These are phyloP conservation scores for Diutina scorzettiae DNA, from an alignment of 1,139 yeast species.

Conservation along the genomic window DNA sequence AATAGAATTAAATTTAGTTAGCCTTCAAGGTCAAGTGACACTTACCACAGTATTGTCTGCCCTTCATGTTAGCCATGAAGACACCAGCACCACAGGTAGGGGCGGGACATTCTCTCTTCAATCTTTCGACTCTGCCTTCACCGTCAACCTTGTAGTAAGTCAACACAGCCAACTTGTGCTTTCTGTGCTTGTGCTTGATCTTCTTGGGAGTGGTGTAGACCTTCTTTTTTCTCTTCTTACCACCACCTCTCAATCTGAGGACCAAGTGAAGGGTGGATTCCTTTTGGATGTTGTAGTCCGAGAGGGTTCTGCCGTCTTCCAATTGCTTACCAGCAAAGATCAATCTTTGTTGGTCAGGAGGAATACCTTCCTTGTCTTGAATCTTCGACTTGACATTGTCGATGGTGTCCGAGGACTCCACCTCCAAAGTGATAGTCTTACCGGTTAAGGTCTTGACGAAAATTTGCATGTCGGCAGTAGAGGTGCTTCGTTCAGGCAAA, in stretches of 20 bases:
- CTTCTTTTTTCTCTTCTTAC: slow-evolving; percentile 98
- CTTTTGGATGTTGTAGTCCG: slow-evolving; percentile 99
- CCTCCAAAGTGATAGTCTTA: slow-evolving; percentile 98
- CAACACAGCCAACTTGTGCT: slow-evolving; percentile 97
- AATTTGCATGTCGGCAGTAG: slow-evolving; percentile 71
- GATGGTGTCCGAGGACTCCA: slow-evolving; percentile 97
- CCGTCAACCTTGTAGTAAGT: slow-evolving; percentile 98
- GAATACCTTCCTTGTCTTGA: slow-evolving; percentile 99
- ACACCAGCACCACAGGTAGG: slow-evolving; percentile 98
- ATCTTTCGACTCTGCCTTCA: slow-evolving; percentile 97
- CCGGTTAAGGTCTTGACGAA: slow-evolving; percentile 98
- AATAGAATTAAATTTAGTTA: slow-evolving; percentile 13
- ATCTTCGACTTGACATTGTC: slow-evolving; percentile 99
- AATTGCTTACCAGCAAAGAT: slow-evolving; percentile 99
- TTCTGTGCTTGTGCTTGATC: slow-evolving; percentile 99
- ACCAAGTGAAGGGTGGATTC: slow-evolving; percentile 98
- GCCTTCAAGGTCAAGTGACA: slow-evolving; percentile 80
- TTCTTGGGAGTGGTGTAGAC: slow-evolving; percentile 99
- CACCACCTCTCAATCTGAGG: slow-evolving; percentile 99
- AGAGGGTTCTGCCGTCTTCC: slow-evolving; percentile 97
- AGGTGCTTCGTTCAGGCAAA: slow-evolving; percentile 6
- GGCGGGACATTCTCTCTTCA: slow-evolving; percentile 83
- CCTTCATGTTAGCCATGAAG: slow-evolving; percentile 99
- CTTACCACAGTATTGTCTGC: slow-evolving; percentile 99
- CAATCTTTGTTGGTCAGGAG: slow-evolving; percentile 99